Conservation (phyloP, 192 early-diverging fungal species). For the Blastocladiella britannica region DNA sequence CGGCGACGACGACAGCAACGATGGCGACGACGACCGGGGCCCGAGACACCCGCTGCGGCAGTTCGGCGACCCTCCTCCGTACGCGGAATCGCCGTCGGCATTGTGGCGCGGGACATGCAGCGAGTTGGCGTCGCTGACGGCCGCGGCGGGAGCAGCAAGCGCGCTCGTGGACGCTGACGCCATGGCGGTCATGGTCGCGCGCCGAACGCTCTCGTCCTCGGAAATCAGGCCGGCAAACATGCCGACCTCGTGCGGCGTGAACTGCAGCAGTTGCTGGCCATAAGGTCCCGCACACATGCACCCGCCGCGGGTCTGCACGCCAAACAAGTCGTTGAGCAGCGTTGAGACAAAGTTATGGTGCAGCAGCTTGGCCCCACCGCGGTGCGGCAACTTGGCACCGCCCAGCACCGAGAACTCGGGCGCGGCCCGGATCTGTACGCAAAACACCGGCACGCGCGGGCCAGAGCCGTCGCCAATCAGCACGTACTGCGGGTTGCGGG, state of each 20-base stretch:
- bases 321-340: constrained; percentile 23
- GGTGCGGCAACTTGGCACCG: no score
- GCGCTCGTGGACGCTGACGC: neutral
- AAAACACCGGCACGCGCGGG: constrained; percentile 5
- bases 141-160: neutral
- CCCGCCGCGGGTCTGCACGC: constrained; percentile 20
- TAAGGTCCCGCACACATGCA: constrained; percentile 19
- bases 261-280: constrained; percentile 8
- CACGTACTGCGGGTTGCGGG: neutral
- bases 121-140: neutral
- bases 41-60: neutral
- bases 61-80: no score
- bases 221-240: constrained; percentile 18
- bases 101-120: neutral
- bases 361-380: constrained; percentile 5
- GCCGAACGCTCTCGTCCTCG: neutral
- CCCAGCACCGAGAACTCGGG: no score
- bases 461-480: constrained; percentile 1
- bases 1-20: neutral
- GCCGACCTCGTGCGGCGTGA: neutral
- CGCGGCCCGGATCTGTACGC: constrained; percentile 1
- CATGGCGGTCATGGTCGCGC: neutral
- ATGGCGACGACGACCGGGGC: neutral
- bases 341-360: constrained; percentile 16
- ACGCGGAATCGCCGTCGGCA: no score